Base-by-base conservation (phyloP, 148 eudicot species). In the Rhododendron griersonianum region DNA sequence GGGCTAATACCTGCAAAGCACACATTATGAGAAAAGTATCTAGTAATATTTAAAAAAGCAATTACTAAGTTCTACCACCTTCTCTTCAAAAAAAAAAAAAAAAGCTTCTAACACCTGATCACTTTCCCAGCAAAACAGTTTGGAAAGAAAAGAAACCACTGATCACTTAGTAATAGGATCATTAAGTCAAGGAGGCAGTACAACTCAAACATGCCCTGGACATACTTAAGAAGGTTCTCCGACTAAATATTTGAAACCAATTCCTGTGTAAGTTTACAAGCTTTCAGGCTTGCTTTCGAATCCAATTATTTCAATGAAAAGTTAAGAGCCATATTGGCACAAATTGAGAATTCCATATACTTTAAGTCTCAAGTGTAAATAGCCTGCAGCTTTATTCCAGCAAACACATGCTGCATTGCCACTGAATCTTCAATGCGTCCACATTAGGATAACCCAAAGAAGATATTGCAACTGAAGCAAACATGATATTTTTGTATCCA, bases 1-100 rank as follows among this genome's bases (percentile, higher is more conserved):
- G 44, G 35, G 69, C 75, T 83, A 57, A 37, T 83, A 41, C 84
- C 84, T 83, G 84, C 28, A 83, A 63, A 65, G 35, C 19, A 63
- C 37, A 63, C 51, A 63, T n/a, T 13, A 61, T 16, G 71, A 63
- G 51, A 19, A 30, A 37, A 83, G 30, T 11, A 35, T 65, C 53
- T 3, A 61, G 69, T 14, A 28, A 83, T 23, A 39, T 83, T 61
- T 3, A 44, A 14, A 82, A 15, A 59, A 21, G 74, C 48, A 81
- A 16, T 55, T 81, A 16, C 67, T 19, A 53, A 57, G 33, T 23
- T 63, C 28, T 63, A 63, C 28, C 71, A n/a, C 74, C 33, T 67
- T 55, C 21, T 55, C 15, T 13, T 51, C 16, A 51, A 51, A 51
- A 55, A 55, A 55, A 14, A 15, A 51, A 53, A 51, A 13, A 10